Conservation (phyloP, 2,329 filamentous ascomycete genomes). For the Fusarium brevicatenulatum region DNA sequence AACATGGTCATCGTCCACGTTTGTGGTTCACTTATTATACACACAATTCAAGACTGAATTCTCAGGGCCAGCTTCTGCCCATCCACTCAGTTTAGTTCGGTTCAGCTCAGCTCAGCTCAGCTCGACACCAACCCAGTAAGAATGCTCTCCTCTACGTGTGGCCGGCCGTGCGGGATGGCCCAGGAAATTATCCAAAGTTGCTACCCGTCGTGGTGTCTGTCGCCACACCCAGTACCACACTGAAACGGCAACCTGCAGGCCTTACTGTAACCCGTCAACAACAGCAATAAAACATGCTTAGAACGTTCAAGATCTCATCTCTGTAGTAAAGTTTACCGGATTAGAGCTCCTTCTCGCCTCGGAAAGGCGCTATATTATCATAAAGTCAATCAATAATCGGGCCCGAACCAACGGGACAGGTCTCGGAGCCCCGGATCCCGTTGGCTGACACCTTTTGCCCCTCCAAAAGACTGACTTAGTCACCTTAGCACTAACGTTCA, state of each 20-base stretch:
- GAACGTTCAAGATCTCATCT: background rate
- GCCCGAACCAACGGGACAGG: conserved; percentile 4
- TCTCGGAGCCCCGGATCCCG: background rate
- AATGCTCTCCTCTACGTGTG: background rate
- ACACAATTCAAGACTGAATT: background rate
- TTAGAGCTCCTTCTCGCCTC: background rate
- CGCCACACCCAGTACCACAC: conserved; percentile 17
- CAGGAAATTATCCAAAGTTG: conserved; percentile 17
- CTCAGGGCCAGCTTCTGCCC: conserved; percentile 4
- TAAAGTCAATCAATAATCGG: conserved; percentile 17
- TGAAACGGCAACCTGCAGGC: conserved; percentile 16
- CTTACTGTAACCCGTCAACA: background rate
- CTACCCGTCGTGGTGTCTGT: conserved; percentile 6
- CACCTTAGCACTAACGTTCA: background rate
- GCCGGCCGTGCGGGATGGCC: conserved; percentile 6
- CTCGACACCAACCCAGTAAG: background rate
- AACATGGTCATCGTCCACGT: background rate
- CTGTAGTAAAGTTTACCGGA: background rate
- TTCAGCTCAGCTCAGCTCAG: background rate
- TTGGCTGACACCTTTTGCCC: conserved; percentile 4
- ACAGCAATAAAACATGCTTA: background rate
- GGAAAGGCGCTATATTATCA: background rate
- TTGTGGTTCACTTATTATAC: background rate
- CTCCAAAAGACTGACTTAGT: background rate
- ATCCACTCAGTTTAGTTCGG: background rate